Base-by-base conservation (phyloP, 768 basidiomycete species). In the Vararia minispora region DNA sequence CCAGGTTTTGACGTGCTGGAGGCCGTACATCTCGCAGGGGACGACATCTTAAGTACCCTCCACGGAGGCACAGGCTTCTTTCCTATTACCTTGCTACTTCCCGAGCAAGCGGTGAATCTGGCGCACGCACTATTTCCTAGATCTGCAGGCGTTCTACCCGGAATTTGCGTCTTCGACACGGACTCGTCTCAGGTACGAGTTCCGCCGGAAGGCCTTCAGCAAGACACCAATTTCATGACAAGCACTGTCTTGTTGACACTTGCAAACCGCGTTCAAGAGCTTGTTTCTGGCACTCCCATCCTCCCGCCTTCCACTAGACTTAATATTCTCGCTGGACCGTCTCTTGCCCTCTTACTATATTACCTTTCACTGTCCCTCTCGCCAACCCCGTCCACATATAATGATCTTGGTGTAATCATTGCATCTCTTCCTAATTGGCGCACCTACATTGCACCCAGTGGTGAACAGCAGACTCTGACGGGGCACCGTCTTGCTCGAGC, bases 371-470 rank as follows among this genome's bases (percentile, higher is more conserved):
- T 69, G 1, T 58, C 66, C 1, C 54, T 70, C 25, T 56, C 57
- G 42, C 68, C 68, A 4, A 60, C 62, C 10, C 60, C 70, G 2
- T 64, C 65, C 21, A 65, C 63, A 17, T 62, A 64, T 53, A 72
- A 72, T 45, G 70, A 72, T 39, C 62, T 70, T 22, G 70, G 70
- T 13, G 68, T 72, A 39, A 49, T 72, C 20, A 47, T 72, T 7
- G 65, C 68, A 13, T 52, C 58, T 3, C 48, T 68, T 29, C 52
- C 53, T 16, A 33, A 48, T 9, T 29, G 48, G 2, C 43, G 51
- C 5, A 45, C 52, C 2, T 31, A 34, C 17, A 32, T 36, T 6
- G 40, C 43, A 8, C 18, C 17, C 10, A 46, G 48, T 13, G 42
- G 49, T 1, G 47, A 44, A 14, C 48, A 44, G 5, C 45, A 52